Conservation (phyloP, 306 rosid genomes). For the Malus sylvestris region DNA sequence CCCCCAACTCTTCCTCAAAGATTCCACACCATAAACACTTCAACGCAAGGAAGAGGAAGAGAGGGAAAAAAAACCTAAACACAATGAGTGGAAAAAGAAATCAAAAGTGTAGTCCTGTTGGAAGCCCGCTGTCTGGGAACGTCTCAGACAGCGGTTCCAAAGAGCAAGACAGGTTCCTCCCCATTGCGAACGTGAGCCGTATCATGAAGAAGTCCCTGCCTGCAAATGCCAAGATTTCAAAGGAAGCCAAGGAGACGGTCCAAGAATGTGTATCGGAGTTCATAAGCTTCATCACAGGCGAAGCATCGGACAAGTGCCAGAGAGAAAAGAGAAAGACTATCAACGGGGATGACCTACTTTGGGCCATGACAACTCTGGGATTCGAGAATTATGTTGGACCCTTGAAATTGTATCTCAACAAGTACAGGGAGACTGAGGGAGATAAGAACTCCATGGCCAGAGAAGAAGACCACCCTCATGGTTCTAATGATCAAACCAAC, state of each 20-base stretch:
- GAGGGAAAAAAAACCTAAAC: not conserved
- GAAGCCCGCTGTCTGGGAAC: constrained; percentile 67
- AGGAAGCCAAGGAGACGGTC: constrained; percentile 77
- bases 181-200: constrained; percentile 80
- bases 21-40: constrained; percentile 5
- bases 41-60: not conserved
- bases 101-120: constrained; percentile 53
- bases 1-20: constrained; percentile 1
- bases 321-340: constrained; percentile 81
- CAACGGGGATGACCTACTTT: constrained; percentile 79
- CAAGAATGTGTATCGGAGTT: constrained; percentile 90
- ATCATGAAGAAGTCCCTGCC: constrained; percentile 85
- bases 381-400: constrained; percentile 74
- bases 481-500: not conserved
- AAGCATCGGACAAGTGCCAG: constrained; percentile 86
- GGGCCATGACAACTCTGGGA: constrained; percentile 89
- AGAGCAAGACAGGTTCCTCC: constrained; percentile 81
- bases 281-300: constrained; percentile 87
- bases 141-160: constrained; percentile 51
- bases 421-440: constrained; percentile 67
- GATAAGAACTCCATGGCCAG: constrained; percentile 40
- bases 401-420: constrained; percentile 61
- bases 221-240: constrained; percentile 73
- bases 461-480: constrained; percentile 29
- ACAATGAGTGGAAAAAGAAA: constrained; percentile 54